Base-by-base conservation (phyloP, 108 stramenopile species). In the Discostella stelligeroides region DNA sequence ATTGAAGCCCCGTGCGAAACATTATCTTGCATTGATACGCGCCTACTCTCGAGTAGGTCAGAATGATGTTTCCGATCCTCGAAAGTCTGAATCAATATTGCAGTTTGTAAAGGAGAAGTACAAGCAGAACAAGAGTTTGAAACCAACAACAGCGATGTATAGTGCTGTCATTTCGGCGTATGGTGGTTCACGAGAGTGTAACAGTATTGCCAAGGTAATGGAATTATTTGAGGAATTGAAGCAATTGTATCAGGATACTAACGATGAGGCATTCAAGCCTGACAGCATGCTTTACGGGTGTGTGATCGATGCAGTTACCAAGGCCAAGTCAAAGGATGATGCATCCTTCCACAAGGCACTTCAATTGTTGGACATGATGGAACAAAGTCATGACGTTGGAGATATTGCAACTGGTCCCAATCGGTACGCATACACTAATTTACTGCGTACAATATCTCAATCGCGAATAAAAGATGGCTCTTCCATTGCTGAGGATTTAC, bases 401-500 rank as follows among this genome's bases (percentile, higher is more conserved):
- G 34, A 56, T 12, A 50, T 68, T 13, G 71, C 67, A 45, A 24
- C 15, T 12, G 66, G 47, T 8, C 71, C 71, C 3, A 72, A 72
- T 59, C 71, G 79, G 1, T 70, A 72, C 55, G 65, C 66, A 30
- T 79, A 79, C 55, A 72, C 79, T 7, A 72, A 46, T 50, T 56
- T 79, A 14, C 66, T 79, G 10, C 60, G 59, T 40, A 50, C 79
- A 0, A 72, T 79, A 45, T 45, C 79, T 17, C 57, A 63, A 20
- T 50, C 79, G 30, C 41, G 30, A 14, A 20, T 48, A 20, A 14
- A 59, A 29, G 65, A 79, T 53, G 60, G 70, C 13, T 51, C 24
- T 14, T 53, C 29, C n/a, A n/a, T 72, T 24, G 79, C 79, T 6
- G 79, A 79, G 62, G 64, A 58, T 29, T 46, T 79, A 59, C 54